These are phyloP conservation scores for Cucurbitaria berberidis DNA, from an alignment of 2,329 filamentous ascomycete species.

Conservation along the genomic window DNA sequence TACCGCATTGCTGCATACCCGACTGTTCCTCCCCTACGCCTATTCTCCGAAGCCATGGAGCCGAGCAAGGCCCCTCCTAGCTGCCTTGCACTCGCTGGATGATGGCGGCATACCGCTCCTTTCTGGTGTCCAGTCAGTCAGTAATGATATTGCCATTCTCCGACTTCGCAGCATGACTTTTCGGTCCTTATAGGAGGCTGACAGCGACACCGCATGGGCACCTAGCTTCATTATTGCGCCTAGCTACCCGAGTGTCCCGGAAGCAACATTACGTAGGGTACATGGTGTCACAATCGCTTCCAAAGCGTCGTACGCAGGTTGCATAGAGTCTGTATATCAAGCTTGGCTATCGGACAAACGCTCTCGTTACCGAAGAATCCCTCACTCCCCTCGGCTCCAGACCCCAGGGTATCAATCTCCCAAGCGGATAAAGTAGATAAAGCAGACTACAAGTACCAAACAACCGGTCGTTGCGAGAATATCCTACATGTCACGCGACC, in stretches of 20 bases:
- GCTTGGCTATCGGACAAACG: background rate
- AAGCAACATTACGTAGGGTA: constrained; percentile 4
- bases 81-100: background rate
- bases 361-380: background rate
- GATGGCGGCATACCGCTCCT: background rate
- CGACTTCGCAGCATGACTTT: background rate
- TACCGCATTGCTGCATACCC: background rate
- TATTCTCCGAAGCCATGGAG: background rate
- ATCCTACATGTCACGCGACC: background rate
- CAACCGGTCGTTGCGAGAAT: background rate
- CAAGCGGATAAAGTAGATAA: constrained; percentile 1
- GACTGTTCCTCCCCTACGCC: background rate
- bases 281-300: constrained; percentile 4
- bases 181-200: background rate
- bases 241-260: constrained; percentile 3
- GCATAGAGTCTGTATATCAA: background rate
- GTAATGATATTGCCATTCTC: background rate
- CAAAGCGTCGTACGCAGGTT: background rate
- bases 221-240: constrained; percentile 3
- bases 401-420: constrained; percentile 1
- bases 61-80: background rate
- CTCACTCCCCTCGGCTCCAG: background rate
- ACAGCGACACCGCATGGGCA: constrained; percentile 3
- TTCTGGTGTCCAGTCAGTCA: background rate
- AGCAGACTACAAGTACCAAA: background rate